phyloP scores from a whole-genome alignment of 352 stramenopile species.

The Globisporangium paddicum region DNA sequence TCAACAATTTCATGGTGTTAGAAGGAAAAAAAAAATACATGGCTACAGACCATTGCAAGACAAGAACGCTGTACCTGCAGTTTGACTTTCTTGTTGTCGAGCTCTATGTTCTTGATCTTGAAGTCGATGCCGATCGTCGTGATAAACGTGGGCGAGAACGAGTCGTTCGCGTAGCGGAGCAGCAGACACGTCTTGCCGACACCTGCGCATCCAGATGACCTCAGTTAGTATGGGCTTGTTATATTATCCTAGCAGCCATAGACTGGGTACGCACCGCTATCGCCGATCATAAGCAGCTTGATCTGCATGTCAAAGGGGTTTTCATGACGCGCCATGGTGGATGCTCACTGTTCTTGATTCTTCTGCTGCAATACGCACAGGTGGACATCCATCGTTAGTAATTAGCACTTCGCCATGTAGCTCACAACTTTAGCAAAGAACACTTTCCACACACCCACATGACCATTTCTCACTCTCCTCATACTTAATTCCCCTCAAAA shows the following conservation, averaged over 20 bases:
- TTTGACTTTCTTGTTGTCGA: slow-evolving; percentile 97
- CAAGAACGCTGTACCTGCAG: slow-evolving; percentile 58
- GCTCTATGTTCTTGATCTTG: slow-evolving; percentile 91
- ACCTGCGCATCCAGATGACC: slow-evolving; percentile 28
- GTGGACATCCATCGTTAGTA: slow-evolving; percentile 2
- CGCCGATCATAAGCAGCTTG: slow-evolving; percentile 97
- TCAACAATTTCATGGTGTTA: no score
- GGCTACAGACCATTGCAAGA: no score
- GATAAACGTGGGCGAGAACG: slow-evolving; percentile 89
- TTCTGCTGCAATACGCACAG: slow-evolving; percentile 13
- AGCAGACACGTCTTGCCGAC: slow-evolving; percentile 88
- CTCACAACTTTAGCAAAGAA: no score
- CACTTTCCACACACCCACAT: background rate
- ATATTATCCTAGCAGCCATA: background rate
- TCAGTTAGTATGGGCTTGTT: background rate
- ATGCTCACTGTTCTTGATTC: slow-evolving; percentile 11
- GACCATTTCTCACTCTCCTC: background rate
- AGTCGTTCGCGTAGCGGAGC: slow-evolving; percentile 88
- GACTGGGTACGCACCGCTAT: slow-evolving; percentile 80
- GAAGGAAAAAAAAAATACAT: no score
- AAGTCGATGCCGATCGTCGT: slow-evolving; percentile 90
- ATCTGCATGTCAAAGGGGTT: slow-evolving; percentile 97
- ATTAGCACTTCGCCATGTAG: background rate
- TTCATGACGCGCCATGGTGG: slow-evolving; percentile 83
- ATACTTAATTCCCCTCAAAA: background rate